Percentiles rank a stretch among this genome's conserved stretches.
These are phyloP conservation scores for Xylariales sp. DNA, from an alignment of 2,329 filamentous ascomycete species.

Conservation along the genomic window DNA sequence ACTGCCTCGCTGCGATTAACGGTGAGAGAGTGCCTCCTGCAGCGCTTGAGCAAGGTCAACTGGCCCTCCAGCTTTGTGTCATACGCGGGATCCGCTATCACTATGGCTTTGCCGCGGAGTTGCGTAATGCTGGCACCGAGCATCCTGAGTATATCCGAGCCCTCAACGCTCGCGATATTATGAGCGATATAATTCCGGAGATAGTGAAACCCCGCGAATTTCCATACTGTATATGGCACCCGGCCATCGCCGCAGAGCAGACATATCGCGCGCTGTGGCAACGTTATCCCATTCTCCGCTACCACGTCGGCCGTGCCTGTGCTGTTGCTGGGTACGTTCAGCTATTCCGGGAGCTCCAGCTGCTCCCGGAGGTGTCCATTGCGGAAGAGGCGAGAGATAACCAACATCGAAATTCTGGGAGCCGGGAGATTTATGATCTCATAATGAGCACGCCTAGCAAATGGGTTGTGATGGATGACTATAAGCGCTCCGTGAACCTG, in stretches of 20 bases:
- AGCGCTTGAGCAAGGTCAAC: too few relatives aligned
- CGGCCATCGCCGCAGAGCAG: conserved; percentile 27
- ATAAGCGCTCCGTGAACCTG: background rate
- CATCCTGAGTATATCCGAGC: too few relatives aligned
- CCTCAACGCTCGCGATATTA: background rate
- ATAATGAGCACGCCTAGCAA: background rate
- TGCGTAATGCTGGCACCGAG: too few relatives aligned
- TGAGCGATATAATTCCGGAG: background rate
- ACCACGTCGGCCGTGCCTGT: too few relatives aligned
- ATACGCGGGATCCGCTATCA: too few relatives aligned
- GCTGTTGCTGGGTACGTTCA: background rate
- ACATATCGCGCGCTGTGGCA: too few relatives aligned
- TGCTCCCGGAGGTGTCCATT: background rate
- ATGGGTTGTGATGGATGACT: background rate
- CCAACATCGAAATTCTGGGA: background rate
- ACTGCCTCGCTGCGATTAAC: too few relatives aligned
- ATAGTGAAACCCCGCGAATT: conserved; percentile 13
- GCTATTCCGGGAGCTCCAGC: background rate
- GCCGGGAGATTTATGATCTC: background rate
- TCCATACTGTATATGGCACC: conserved; percentile 34
- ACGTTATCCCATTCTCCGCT: too few relatives aligned
- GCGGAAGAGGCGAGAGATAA: background rate
- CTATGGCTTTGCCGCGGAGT: too few relatives aligned
- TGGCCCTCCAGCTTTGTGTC: too few relatives aligned
- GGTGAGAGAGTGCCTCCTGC: too few relatives aligned